A percentile compares a stretch with the other conserved stretches of the same genome.
Conservation (phyloP, 805 yeast genomes). For the Candida caryicola region DNA sequence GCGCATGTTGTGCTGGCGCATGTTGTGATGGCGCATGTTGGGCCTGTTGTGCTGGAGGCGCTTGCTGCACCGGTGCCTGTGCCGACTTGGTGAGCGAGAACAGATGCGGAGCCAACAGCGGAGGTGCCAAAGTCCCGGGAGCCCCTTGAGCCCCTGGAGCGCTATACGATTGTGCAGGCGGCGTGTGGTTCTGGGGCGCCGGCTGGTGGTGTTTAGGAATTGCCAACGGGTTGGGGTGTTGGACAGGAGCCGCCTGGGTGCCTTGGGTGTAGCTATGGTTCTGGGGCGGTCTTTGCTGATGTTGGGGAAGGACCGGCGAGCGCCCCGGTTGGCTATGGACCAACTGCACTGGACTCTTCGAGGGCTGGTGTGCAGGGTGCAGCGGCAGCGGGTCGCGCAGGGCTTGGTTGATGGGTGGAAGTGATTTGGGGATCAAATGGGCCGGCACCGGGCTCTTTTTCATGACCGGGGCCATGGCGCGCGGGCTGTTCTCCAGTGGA, state of each 20-base stretch:
- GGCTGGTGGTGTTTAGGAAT: background rate
- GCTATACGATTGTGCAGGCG: no score
- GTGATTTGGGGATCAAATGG: background rate
- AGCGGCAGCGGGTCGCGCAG: background rate
- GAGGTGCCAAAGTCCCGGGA: no score
- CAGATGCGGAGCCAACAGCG: no score
- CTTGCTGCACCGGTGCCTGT: slow-evolving; percentile 1
- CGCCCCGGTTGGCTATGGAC: no score
- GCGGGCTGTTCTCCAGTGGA: background rate
- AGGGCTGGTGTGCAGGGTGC: background rate
- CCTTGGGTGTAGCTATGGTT: background rate
- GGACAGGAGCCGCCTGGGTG: slow-evolving; percentile 1
- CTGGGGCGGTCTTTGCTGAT: slow-evolving; percentile 3
- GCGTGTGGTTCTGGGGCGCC: no score
- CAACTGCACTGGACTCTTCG: background rate
- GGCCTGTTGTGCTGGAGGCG: slow-evolving; percentile 5
- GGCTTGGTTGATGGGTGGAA: no score
- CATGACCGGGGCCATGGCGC: background rate
- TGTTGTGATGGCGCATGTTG: slow-evolving; percentile 1
- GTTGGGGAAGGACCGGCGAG: no score
- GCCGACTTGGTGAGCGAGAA: no score
- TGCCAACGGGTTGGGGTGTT: background rate
- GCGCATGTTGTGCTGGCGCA: background rate
- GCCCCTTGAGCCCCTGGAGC: no score
- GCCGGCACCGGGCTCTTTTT: background rate